Percentiles rank a stretch among this genome's conserved stretches.
Evolutionary conservation across 2,329 filamentous ascomycete genomes (phyloP).

Genomic region (Aspergillus aculeatus): DNA sequence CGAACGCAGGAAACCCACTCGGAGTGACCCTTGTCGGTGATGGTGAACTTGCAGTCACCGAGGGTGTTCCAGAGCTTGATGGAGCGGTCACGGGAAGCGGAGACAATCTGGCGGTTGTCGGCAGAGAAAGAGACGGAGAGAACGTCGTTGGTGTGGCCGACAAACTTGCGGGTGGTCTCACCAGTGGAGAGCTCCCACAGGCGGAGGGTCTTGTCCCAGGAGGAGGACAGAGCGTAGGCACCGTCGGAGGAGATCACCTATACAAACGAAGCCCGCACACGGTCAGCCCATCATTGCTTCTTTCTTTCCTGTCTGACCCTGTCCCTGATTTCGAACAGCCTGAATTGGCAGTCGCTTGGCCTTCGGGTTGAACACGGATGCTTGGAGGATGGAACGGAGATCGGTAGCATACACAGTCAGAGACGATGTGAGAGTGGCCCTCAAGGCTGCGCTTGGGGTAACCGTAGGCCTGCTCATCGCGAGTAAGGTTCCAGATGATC

Average conservation of each 20-base stretch:
- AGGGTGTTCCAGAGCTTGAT: conserved; percentile 99
- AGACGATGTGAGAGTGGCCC: conserved; percentile 99
- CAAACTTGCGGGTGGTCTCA: conserved; percentile 95
- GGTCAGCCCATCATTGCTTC: conserved; percentile 28
- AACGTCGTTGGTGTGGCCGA: conserved; percentile 99
- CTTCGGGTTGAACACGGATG: conserved; percentile 1
- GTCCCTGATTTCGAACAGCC: conserved; percentile 2
- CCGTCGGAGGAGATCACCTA: conserved; percentile 99
- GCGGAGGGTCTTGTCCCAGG: conserved; percentile 99
- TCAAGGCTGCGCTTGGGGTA: conserved; percentile 99
- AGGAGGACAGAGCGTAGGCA: conserved; percentile 96
- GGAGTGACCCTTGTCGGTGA: conserved; percentile 99
- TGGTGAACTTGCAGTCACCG: conserved; percentile 99
- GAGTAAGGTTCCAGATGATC: conserved; percentile 99
- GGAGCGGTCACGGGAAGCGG: conserved; percentile 93
- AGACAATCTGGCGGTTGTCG: conserved; percentile 99
- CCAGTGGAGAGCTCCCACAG: conserved; percentile 98
- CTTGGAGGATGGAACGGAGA: conserved; percentile 10
- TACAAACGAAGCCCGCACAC: conserved; percentile 26
- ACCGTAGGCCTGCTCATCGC: conserved; percentile 96
- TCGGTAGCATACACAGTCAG: conserved; percentile 85
- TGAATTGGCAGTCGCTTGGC: neutral
- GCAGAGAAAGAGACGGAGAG: conserved; percentile 99
- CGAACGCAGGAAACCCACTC: conserved; percentile 99
- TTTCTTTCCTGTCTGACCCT: conserved; percentile 13